Percentiles rank a stretch among this genome's conserved stretches.
phyloP scores from a whole-genome alignment of 441 rosid species.

The Erodium texanum region DNA sequence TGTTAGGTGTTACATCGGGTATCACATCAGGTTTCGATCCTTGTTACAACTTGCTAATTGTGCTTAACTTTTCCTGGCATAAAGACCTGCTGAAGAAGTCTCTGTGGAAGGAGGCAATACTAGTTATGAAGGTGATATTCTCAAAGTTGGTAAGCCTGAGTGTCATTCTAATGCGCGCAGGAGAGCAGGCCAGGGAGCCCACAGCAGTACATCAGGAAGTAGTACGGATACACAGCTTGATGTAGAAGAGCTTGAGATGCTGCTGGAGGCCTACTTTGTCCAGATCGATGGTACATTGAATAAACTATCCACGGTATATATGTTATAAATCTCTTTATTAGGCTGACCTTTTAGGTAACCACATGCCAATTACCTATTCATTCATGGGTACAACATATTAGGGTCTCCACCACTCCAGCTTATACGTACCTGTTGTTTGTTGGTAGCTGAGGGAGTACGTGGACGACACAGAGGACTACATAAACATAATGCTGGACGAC shows the following conservation, averaged over 20 bases:
- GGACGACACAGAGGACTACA: constrained; percentile 83
- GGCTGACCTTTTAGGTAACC: too few relatives aligned
- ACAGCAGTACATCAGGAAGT: constrained; percentile 49
- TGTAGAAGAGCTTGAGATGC: constrained; percentile 87
- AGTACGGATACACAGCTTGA: constrained; percentile 48
- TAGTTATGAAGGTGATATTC: constrained; percentile 32
- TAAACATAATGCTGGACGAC: constrained; percentile 85
- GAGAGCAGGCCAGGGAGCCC: constrained; percentile 49
- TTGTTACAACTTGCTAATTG: too few relatives aligned
- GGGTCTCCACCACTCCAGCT: too few relatives aligned
- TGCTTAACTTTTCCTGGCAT: neutral
- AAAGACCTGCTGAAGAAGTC: constrained; percentile 30
- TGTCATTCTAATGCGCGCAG: constrained; percentile 36
- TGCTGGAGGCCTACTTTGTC: constrained; percentile 80
- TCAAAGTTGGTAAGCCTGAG: constrained; percentile 28
- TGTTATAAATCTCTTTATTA: neutral
- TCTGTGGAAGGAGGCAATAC: constrained; percentile 26
- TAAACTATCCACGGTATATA: constrained; percentile 66
- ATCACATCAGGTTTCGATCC: too few relatives aligned
- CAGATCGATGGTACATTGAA: constrained; percentile 78
- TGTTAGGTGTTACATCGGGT: too few relatives aligned
- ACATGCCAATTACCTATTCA: too few relatives aligned
- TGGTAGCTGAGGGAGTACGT: constrained; percentile 73
- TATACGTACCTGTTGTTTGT: too few relatives aligned
- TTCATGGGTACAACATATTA: too few relatives aligned